These are phyloP conservation scores for Podospora fimiseda DNA, from an alignment of 495 filamentous ascomycete species.

Conservation along the genomic window DNA sequence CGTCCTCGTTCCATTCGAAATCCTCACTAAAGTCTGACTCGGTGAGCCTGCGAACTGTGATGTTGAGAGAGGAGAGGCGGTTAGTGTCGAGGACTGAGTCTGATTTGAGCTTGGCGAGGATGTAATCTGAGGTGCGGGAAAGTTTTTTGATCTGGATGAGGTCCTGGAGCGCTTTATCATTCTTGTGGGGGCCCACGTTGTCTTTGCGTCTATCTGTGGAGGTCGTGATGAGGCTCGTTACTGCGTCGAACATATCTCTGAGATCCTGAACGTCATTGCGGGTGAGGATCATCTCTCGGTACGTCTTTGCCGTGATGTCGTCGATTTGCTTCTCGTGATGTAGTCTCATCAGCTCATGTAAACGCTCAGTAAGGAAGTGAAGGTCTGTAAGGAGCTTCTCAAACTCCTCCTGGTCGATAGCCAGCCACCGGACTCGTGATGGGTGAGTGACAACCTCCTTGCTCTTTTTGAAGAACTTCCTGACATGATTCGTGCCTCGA, in stretches of 20 bases:
- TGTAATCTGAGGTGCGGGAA: slow-evolving; percentile 19
- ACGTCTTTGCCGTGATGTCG: slow-evolving; percentile 29
- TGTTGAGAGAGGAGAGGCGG: slow-evolving; percentile 5
- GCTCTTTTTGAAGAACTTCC: slow-evolving; percentile 20
- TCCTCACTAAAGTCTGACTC: not conserved
- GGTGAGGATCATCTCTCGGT: slow-evolving; percentile 29
- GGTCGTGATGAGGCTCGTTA: slow-evolving; percentile 16
- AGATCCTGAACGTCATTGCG: slow-evolving; percentile 25
- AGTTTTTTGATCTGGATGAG: slow-evolving; percentile 27
- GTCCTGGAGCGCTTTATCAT: slow-evolving; percentile 24
- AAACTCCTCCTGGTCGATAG: slow-evolving; percentile 26
- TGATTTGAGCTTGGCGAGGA: slow-evolving; percentile 16
- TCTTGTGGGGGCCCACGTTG: not conserved
- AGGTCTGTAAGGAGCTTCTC: slow-evolving; percentile 21
- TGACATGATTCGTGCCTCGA: slow-evolving; percentile 24
- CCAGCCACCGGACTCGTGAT: slow-evolving; percentile 24
- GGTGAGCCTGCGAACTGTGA: slow-evolving; percentile 15
- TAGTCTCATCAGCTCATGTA: slow-evolving; percentile 27
- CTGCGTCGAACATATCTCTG: slow-evolving; percentile 24
- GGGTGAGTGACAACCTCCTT: slow-evolving; percentile 30
- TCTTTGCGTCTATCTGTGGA: slow-evolving; percentile 11
- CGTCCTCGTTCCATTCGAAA: slow-evolving; percentile 15
- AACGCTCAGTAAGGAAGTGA: slow-evolving; percentile 26
- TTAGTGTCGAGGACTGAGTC: not conserved
- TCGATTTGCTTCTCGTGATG: slow-evolving; percentile 24